A percentile compares a stretch with the other conserved stretches of the same genome.
Conservation (phyloP, 163 green algal species). For the Chlamydomonas reinhardtii region DNA sequence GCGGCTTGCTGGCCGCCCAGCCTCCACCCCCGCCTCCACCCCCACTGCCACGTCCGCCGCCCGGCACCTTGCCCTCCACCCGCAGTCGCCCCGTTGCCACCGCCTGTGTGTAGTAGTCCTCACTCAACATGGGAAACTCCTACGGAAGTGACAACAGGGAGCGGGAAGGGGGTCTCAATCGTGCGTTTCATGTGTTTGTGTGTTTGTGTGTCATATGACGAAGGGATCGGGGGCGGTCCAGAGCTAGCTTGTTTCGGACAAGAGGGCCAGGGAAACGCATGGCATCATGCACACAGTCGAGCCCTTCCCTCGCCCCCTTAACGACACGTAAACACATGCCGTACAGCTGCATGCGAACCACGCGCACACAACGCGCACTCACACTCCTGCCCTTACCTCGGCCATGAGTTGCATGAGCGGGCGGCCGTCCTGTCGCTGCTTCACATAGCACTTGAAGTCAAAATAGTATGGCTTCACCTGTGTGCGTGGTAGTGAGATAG, state of each 20-base stretch:
- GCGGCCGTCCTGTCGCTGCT: conserved; percentile 78
- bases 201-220: no score
- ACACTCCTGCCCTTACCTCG: neutral
- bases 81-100: conserved; percentile 73
- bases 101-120: conserved; percentile 80
- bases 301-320: no score
- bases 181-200: no score
- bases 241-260: no score
- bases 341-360: no score
- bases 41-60: neutral
- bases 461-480: conserved; percentile 91
- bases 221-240: no score
- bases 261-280: no score
- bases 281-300: no score
- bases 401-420: conserved; percentile 83
- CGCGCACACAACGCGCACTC: neutral
- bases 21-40: neutral
- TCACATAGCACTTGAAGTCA: conserved; percentile 88
- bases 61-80: conserved; percentile 61
- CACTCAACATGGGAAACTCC: conserved; percentile 56
- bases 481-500: neutral
- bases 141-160: neutral
- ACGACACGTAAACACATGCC: no score
- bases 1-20: neutral
- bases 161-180: neutral